Base-by-base conservation (phyloP, 2,329 filamentous ascomycete genomes). In the Cercospora sp. region DNA sequence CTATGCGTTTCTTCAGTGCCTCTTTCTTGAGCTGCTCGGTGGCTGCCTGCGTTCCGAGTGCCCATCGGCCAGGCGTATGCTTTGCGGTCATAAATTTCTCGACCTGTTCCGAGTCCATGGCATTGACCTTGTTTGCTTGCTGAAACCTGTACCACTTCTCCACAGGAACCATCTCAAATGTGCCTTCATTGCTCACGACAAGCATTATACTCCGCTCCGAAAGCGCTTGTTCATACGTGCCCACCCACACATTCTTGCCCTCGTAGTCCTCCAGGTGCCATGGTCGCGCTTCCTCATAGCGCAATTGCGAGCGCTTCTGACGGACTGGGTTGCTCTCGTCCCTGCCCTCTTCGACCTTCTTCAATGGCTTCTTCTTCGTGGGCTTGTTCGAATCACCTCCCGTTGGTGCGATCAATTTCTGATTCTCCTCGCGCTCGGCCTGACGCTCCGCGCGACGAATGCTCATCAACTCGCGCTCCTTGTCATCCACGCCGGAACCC, bases 241-340 rank as follows among this genome's bases (percentile, higher is more conserved):
- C 95, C 37, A 95, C 90, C 93, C 94, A 98, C 2, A 92, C 91
- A 74, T 97, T 94, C 79, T 94, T 97, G 71, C 93, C 93, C 76
- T 99, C 94, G 49, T 94, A 96, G 79, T 99, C 95, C 78, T 99
- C 95, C 40, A 99, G 81, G 78, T 97, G 94, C 95, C 95, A 99
- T 5, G 95, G 95, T 61, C 97, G 84, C 3, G 94, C 93, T 79
- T 99, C 95, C 78, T 98, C 95, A 73, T 98, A 99, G 71, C 94
- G 87, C 51, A 89, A 82, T 68, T 87, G 83, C 51, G 85, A 83
- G 61, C 83, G 82, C 68, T 90, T 81, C 88, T 88, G 83, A 85
- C 96, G 85, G 86, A 95, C 83, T 81, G 86, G 86, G 1, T 88
- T 89, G 77, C 89, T 87, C 66, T 96, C 91, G n/a, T 91, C 88